Evolutionary conservation across 768 basidiomycete genomes (phyloP).

Genomic region (Candolleomyces efflorescens): DNA sequence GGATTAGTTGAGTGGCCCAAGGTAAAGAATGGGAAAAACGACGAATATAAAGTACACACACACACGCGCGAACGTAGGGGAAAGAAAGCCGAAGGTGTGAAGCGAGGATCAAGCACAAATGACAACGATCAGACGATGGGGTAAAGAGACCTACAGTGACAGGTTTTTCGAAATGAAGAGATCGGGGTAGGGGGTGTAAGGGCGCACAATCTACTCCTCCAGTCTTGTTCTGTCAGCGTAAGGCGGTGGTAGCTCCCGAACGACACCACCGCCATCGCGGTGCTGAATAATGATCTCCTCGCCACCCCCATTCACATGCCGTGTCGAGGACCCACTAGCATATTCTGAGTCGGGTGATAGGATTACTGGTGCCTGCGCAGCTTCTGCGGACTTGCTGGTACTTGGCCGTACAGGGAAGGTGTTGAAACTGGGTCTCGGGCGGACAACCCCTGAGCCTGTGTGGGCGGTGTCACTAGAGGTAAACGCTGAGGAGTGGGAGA

Average conservation of each 20-base stretch:
- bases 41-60: background rate
- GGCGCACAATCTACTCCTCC: background rate
- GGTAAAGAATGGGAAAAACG: background rate
- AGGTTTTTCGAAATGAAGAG: too few relatives aligned
- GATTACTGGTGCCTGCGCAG: conserved; percentile 8
- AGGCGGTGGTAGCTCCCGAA: conserved; percentile 39
- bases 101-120: background rate
- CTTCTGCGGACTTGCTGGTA: conserved; percentile 17
- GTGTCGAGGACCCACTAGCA: conserved; percentile 8
- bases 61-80: background rate
- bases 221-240: conserved; percentile 22
- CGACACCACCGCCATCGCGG: conserved; percentile 28
- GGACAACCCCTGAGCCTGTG: background rate
- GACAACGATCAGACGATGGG: background rate
- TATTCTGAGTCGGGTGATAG: background rate
- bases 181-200: too few relatives aligned
- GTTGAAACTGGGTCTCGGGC: conserved; percentile 1
- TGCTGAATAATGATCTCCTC: conserved; percentile 37
- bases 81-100: background rate
- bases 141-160: background rate
- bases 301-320: conserved; percentile 5
- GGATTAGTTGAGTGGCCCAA: background rate
- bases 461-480: background rate
- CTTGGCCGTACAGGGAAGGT: conserved; percentile 14
- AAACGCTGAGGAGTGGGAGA: background rate